These are phyloP conservation scores for Xylariaceae sp. DNA, from an alignment of 2,329 filamentous ascomycete species.

Conservation along the genomic window DNA sequence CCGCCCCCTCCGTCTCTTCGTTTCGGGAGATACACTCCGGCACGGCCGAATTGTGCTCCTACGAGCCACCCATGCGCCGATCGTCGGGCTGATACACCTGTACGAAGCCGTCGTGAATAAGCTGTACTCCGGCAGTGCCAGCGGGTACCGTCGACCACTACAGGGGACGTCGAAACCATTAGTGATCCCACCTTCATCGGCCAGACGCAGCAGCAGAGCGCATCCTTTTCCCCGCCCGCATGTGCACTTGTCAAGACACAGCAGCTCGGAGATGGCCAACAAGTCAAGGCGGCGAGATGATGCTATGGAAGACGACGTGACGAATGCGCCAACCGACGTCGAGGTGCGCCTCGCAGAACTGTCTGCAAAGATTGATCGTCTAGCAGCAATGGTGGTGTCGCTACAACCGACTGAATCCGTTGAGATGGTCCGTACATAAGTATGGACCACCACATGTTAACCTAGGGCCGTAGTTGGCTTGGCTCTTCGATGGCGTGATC, in stretches of 20 bases:
- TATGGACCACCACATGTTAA: no score
- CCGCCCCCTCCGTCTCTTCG: constrained; percentile 64
- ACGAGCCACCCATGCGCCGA: constrained; percentile 59
- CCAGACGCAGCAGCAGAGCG: constrained; percentile 12
- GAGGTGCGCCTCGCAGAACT: constrained; percentile 52
- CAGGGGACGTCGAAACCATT: constrained; percentile 22
- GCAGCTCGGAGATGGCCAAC: constrained; percentile 21
- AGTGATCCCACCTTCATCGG: constrained; percentile 18
- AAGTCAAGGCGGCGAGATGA: constrained; percentile 17
- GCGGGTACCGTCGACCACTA: constrained; percentile 44
- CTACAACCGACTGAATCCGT: constrained; percentile 36
- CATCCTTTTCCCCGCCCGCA: constrained; percentile 22
- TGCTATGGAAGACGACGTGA: constrained; percentile 31
- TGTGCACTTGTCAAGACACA: constrained; percentile 21
- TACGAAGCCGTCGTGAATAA: constrained; percentile 53
- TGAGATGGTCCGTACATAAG: constrained; percentile 20
- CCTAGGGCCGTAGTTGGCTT: no score
- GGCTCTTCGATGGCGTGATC: no score
- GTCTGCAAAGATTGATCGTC: constrained; percentile 51
- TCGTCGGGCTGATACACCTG: constrained; percentile 62
- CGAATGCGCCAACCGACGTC: constrained; percentile 35
- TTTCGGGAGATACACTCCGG: constrained; percentile 58
- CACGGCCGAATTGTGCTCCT: constrained; percentile 56
- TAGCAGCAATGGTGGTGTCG: constrained; percentile 47
- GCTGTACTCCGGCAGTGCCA: constrained; percentile 38